Evolutionary conservation across 2,329 filamentous ascomycete species (phyloP).

Genomic region (Phialophora macrospora): DNA sequence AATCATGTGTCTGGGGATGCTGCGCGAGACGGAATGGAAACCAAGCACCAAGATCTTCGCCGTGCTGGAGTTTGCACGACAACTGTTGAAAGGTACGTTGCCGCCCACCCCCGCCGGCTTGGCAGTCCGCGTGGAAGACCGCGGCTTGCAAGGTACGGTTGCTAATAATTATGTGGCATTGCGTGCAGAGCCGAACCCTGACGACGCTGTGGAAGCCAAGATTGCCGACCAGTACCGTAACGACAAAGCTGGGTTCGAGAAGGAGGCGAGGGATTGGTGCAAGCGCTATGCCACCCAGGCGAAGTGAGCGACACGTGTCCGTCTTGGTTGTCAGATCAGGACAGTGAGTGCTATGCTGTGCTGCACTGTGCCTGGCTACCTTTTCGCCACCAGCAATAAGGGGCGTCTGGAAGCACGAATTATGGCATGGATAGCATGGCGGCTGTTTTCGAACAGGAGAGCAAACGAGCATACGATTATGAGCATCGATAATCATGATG

Average conservation of each 20-base stretch:
- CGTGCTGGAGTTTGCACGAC: slow-evolving; percentile 76
- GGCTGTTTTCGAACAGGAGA: background rate
- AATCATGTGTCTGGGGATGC: slow-evolving; percentile 81
- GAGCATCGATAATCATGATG: background rate
- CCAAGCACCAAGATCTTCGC: slow-evolving; percentile 75
- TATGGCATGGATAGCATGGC: background rate
- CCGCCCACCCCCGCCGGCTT: background rate
- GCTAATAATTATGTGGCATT: background rate
- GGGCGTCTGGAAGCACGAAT: background rate
- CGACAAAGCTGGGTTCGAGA: slow-evolving; percentile 71
- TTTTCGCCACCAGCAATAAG: background rate
- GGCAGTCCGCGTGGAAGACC: background rate
- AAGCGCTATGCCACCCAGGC: slow-evolving; percentile 66
- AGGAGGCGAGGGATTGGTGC: slow-evolving; percentile 75
- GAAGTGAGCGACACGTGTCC: background rate
- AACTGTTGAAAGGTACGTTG: slow-evolving; percentile 60
- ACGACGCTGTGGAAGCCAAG: slow-evolving; percentile 83
- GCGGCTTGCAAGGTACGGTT: background rate
- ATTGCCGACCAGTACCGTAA: slow-evolving; percentile 84
- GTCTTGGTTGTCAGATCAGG: background rate
- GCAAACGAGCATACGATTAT: background rate
- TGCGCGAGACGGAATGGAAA: slow-evolving; percentile 91
- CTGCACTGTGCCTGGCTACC: slow-evolving; percentile 42
- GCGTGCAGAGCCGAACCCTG: slow-evolving; percentile 74
- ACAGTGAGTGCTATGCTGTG: slow-evolving; percentile 41